phyloP scores from a whole-genome alignment of 495 filamentous ascomycete species.

The Diplogelasinospora grovesii region DNA sequence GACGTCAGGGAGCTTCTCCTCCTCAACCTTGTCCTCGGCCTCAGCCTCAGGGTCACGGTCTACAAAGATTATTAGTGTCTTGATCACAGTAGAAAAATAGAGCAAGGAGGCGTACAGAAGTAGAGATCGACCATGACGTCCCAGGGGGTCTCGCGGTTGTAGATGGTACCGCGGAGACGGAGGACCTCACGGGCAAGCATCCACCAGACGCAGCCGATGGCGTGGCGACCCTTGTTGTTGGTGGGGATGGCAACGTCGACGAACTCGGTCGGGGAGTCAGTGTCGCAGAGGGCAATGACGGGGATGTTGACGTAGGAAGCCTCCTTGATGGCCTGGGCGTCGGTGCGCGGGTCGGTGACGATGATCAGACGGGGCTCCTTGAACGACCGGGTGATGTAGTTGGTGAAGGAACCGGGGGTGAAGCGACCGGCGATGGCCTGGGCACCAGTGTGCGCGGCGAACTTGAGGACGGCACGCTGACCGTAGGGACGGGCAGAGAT shows the following conservation, averaged over 20 bases:
- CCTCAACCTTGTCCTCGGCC: constrained; percentile 81
- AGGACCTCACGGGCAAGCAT: constrained; percentile 99
- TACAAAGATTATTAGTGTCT: no score
- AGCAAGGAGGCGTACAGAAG: constrained; percentile 60
- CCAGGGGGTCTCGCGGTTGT: constrained; percentile 91
- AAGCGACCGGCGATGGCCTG: constrained; percentile 98
- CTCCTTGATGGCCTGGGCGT: constrained; percentile 99
- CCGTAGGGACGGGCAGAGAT: constrained; percentile 99
- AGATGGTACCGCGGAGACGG: constrained; percentile 91
- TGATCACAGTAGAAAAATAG: no score
- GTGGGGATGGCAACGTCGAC: constrained; percentile 99
- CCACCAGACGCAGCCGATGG: constrained; percentile 99
- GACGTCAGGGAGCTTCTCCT: constrained; percentile 63
- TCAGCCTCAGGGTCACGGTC: constrained; percentile 98
- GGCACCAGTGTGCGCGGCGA: constrained; percentile 93
- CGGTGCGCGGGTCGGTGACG: constrained; percentile 98
- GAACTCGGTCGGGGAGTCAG: constrained; percentile 98
- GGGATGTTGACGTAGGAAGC: constrained; percentile 99
- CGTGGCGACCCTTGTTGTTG: constrained; percentile 99
- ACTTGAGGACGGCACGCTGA: constrained; percentile 98
- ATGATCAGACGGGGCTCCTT: constrained; percentile 99
- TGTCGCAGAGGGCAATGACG: constrained; percentile 97
- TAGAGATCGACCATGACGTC: constrained; percentile 99
- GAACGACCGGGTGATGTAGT: constrained; percentile 99
- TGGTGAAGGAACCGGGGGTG: constrained; percentile 99